phyloP scores from a whole-genome alignment of 306 rosid genomes.

The Cajanus cajan region DNA sequence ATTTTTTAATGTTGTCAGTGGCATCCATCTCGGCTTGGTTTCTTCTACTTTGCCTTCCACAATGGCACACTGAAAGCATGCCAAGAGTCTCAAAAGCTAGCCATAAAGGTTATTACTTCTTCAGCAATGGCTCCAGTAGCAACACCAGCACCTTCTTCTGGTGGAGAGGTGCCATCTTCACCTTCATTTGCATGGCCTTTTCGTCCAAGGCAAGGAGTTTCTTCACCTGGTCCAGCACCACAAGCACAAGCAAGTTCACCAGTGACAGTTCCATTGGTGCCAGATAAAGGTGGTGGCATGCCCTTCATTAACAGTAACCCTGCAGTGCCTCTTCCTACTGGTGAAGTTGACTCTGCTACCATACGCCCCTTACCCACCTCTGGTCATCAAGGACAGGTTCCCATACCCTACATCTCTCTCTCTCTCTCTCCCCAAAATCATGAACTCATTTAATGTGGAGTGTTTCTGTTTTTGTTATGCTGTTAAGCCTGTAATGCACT shows the following conservation, averaged over 20 bases:
- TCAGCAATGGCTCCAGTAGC: conserved; percentile 40
- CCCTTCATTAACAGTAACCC: conserved; percentile 96
- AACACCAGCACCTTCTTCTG: conserved; percentile 59
- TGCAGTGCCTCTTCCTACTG: conserved; percentile 96
- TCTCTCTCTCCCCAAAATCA: not conserved
- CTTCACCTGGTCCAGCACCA: conserved; percentile 54
- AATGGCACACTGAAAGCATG: conserved; percentile 60
- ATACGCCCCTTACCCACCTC: conserved; percentile 77
- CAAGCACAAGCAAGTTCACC: conserved; percentile 46
- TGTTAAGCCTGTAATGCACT: not conserved
- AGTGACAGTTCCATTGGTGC: conserved; percentile 53
- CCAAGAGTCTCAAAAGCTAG: conserved; percentile 67
- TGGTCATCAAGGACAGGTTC: conserved; percentile 54
- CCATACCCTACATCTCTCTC: not conserved
- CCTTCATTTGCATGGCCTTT: conserved; percentile 85
- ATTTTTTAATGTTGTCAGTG: conserved; percentile 48
- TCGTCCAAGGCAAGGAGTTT: conserved; percentile 57
- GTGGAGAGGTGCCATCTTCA: conserved; percentile 56
- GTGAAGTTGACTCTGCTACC: conserved; percentile 95
- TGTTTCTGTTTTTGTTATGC: conserved; percentile 1
- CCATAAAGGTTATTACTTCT: conserved; percentile 57
- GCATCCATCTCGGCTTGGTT: conserved; percentile 90
- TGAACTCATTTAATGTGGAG: conserved; percentile 4
- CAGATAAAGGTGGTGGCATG: conserved; percentile 56
- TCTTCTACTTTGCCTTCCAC: conserved; percentile 84